Base-by-base conservation (phyloP, 139 green algal species). In the Desmodesmus armatus region DNA sequence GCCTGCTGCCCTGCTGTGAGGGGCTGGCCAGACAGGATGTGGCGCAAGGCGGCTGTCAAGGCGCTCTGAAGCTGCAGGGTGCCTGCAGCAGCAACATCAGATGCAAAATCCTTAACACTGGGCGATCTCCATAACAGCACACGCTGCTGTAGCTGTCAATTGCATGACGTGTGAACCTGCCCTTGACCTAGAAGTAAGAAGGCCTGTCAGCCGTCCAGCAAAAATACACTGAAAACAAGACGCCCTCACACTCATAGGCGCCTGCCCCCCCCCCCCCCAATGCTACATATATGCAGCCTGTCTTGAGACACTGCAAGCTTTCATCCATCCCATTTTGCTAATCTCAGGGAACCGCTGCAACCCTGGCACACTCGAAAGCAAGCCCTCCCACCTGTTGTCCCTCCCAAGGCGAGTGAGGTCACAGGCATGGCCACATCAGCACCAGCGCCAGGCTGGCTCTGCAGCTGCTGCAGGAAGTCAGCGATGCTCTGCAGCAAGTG, bases 391-490 rank as follows among this genome's bases (percentile, higher is more conserved):
- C 7, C 71, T 63, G 71, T 25, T 41, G 71, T 17, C 19, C 31
- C 25, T 5, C 72, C 72, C 23, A 49, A 49, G 31, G 58, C 58
- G 25, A 83, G 40, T n/a, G 58, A 74, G 40, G 60, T 75, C 29
- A 83, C 77, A 43, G 77, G 77, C 58, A 83, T 74, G 13, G 37
- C n/a, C n/a, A n/a, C n/a, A n/a, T n/a, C 53, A 11, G 37, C 25
- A 62, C 49, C 74, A 1, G 11, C 11, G 5, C 41, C 17, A 23
- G 13, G 31, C 47, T 49, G 74, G 37, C 49, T 47, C 74, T 82
- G n/a, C 41, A 84, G 78, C 78, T 82, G 76, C 53, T 82, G 76
- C 40, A 82, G 53, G 40, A 65, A 84, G 2, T 51, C 78, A 67
- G 63, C 31, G 6, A 84, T 47, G 60, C 60, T 84, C 13, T 75